Evolutionary conservation across 192 early-diverging fungal genomes (phyloP).

Genomic region (Funneliformis mosseae): DNA sequence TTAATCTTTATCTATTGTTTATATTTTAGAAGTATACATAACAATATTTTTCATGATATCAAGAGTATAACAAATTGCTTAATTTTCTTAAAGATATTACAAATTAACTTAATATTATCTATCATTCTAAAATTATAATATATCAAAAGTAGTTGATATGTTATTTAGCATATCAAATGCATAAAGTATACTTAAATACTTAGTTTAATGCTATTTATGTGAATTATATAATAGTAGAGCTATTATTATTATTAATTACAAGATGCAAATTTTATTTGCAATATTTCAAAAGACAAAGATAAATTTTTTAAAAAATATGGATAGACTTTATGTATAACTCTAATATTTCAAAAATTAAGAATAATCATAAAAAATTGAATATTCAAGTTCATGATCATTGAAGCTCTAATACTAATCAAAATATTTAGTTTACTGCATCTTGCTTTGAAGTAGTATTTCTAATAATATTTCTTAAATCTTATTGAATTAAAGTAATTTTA

Average conservation of each 20-base stretch:
- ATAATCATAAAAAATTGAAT: neutral
- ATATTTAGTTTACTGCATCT: neutral
- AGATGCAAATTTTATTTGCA: neutral
- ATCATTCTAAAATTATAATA: neutral
- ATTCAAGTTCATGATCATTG: neutral
- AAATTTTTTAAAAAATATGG: neutral
- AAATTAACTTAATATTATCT: neutral
- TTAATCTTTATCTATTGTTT: neutral
- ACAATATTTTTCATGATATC: neutral
- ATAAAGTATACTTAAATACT: neutral
- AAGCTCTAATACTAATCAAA: neutral
- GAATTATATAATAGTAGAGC: neutral
- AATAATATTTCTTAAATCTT: neutral
- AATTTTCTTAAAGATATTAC: neutral
- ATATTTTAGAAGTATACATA: neutral
- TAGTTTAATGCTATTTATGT: neutral
- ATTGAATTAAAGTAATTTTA: neutral
- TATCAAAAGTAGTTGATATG: neutral
- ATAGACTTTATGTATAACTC: neutral
- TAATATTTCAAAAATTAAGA: neutral
- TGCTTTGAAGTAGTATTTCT: neutral
- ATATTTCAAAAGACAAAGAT: neutral
- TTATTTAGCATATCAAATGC: neutral
- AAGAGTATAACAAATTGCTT: neutral
- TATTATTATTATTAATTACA: neutral